These are phyloP conservation scores for Diaporthe nobilis DNA, from an alignment of 2,329 filamentous ascomycete species.

Conservation along the genomic window DNA sequence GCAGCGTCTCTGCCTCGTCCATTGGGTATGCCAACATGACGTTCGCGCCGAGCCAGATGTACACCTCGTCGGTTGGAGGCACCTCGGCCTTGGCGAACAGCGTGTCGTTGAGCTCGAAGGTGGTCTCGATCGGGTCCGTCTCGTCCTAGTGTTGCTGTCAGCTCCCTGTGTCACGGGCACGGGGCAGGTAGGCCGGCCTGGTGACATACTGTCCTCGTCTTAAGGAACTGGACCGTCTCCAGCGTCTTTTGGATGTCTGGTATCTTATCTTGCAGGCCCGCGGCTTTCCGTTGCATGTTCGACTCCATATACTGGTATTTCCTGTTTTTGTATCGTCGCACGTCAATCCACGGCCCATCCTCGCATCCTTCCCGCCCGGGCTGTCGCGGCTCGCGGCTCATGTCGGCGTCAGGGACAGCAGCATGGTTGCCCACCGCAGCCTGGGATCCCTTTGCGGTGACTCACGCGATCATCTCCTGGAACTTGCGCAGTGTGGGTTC, in stretches of 20 bases:
- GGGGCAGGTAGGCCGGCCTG: neutral
- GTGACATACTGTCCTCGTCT: slow-evolving; percentile 75
- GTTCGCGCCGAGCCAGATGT: slow-evolving; percentile 97
- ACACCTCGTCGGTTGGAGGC: slow-evolving; percentile 89
- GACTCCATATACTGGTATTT: slow-evolving; percentile 99
- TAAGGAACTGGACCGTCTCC: slow-evolving; percentile 89
- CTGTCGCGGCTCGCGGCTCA: neutral
- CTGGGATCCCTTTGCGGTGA: slow-evolving; percentile 40
- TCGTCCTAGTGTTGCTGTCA: slow-evolving; percentile 53
- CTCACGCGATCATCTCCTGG: slow-evolving; percentile 94
- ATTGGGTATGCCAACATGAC: slow-evolving; percentile 98
- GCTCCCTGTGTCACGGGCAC: neutral
- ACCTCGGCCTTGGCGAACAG: slow-evolving; percentile 91
- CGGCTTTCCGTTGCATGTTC: slow-evolving; percentile 87
- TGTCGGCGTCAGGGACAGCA: neutral
- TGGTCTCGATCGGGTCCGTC: slow-evolving; percentile 85
- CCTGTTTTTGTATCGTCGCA: slow-evolving; percentile 62
- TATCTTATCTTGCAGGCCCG: slow-evolving; percentile 91
- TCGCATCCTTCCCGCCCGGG: too few relatives aligned
- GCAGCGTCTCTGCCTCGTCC: slow-evolving; percentile 84
- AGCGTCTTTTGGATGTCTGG: slow-evolving; percentile 97
- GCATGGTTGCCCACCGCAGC: slow-evolving; percentile 39
- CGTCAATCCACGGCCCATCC: slow-evolving; percentile 13
- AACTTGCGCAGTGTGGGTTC: slow-evolving; percentile 86
- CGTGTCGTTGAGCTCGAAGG: slow-evolving; percentile 97